These are phyloP conservation scores for Aspergillus sclerotiicarbonarius DNA, from an alignment of 495 filamentous ascomycete species.

Conservation along the genomic window DNA sequence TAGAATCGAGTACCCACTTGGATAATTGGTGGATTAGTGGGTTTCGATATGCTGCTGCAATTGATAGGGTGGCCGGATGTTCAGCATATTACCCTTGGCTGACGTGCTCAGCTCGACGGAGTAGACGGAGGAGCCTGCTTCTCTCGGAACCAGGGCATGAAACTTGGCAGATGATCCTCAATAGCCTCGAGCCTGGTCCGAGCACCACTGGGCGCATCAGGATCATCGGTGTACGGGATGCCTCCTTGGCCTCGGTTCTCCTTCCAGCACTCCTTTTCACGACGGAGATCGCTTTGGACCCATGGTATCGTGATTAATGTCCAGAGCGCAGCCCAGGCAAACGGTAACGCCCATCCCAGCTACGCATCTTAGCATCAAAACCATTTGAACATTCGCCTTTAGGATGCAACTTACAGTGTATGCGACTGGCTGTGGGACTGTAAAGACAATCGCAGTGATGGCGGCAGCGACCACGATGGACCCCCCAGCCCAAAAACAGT, in stretches of 20 bases:
- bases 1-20: no score
- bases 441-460: slow-evolving; percentile 62
- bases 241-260: slow-evolving; percentile 38
- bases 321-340: slow-evolving; percentile 68
- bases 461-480: slow-evolving; percentile 54
- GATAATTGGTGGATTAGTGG: no score
- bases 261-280: slow-evolving; percentile 65
- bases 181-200: slow-evolving; percentile 44
- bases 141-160: slow-evolving; percentile 35
- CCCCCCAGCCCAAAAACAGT: slow-evolving; percentile 72
- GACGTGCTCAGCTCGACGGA: slow-evolving; percentile 22
- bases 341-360: slow-evolving; percentile 67
- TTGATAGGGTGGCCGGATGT: no score
- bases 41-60: no score
- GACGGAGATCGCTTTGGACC: slow-evolving; percentile 59
- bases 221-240: slow-evolving; percentile 40
- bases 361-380: neutral
- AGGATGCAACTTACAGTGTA: slow-evolving; percentile 59
- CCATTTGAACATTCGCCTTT: neutral
- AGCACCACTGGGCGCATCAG: slow-evolving; percentile 33
- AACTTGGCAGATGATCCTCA: slow-evolving; percentile 29
- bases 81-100: no score
- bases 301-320: slow-evolving; percentile 63
- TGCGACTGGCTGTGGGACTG: slow-evolving; percentile 58
- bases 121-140: slow-evolving; percentile 23